Evolutionary conservation across 2,329 filamentous ascomycete genomes (phyloP), one percentile per base, ranked within the genome.

Genomic region (Beauveria rudraprayagi): DNA sequence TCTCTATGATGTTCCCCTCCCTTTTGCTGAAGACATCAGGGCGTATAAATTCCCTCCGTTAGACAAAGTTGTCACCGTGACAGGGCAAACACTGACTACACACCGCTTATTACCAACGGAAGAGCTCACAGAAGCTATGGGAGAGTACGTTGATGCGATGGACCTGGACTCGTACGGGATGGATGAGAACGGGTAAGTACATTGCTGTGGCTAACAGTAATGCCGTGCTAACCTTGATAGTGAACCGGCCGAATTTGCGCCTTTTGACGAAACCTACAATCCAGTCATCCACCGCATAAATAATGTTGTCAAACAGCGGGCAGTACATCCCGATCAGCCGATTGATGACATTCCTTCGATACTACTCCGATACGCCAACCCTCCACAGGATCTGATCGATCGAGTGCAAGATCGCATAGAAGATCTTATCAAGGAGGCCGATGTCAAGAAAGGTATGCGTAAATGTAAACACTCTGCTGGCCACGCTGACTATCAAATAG

Each of bases 41-140:
- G 82, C 82, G n/a, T 97, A 97, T 72, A 88, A 87, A 62, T 99
- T 99, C 66, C 92, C 94, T 6, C 91, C 93, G 0, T 77, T 99
- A 11, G 92, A 96, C 70, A 89, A 85, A 64, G 88, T 97, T 30
- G 77, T 96, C 63, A 97, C 92, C 0, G 82, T 95, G n/a, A 91
- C 87, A 11, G 93, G 93, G 1, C 89, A 90, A 65, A 82, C 83
- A 9, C 77, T 97, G 54, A 90, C 84, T 11, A 86, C 93, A 67
- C 92, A 99, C 66, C 88, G 91, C 41, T 87, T 95, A 63, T 78
- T 99, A 2, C 94, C 94, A 0, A 87, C 79, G 10, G 81, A 89
- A 2, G 84, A 90, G 37, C 80, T 99, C 26, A 81, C 84, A 59
- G 77, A 87, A 54, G 88, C 91, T 1, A 97, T 99, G 92, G 88